Conservation (phyloP, 139 green algal species). For the Monoraphidium neglectum region DNA sequence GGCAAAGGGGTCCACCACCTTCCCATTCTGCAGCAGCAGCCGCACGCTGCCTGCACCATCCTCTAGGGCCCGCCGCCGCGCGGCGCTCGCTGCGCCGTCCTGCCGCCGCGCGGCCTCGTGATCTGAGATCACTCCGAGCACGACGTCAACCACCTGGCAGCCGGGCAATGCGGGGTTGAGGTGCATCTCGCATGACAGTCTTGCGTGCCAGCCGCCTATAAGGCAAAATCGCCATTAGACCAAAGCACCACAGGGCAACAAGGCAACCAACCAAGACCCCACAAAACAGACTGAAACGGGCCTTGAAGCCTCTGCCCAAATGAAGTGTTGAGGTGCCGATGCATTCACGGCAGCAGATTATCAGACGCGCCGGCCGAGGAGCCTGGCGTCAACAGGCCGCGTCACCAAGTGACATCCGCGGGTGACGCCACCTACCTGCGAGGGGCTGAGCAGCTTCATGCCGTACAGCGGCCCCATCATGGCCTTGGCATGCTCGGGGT, state of each 20-base stretch:
- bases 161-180: neutral
- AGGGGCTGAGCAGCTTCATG: constrained; percentile 5
- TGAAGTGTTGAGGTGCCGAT: no score
- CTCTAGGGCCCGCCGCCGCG: neutral
- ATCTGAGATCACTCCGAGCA: neutral
- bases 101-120: neutral
- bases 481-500: constrained; percentile 9
- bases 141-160: constrained; percentile 25
- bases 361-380: no score
- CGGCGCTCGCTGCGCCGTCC: constrained; percentile 1
- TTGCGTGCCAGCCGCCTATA: neutral
- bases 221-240: no score
- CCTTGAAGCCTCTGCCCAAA: no score
- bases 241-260: no score
- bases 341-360: no score
- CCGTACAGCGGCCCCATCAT: constrained; percentile 36
- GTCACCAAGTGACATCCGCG: neutral
- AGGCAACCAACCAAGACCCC: no score
- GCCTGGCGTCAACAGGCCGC: neutral
- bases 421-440: constrained; percentile 28
- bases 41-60: constrained; percentile 43
- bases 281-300: no score
- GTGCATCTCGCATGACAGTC: neutral
- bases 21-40: constrained; percentile 50
- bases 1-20: constrained; percentile 24